Conservation (phyloP, 805 yeast genomes). For the Candida silvatica region DNA sequence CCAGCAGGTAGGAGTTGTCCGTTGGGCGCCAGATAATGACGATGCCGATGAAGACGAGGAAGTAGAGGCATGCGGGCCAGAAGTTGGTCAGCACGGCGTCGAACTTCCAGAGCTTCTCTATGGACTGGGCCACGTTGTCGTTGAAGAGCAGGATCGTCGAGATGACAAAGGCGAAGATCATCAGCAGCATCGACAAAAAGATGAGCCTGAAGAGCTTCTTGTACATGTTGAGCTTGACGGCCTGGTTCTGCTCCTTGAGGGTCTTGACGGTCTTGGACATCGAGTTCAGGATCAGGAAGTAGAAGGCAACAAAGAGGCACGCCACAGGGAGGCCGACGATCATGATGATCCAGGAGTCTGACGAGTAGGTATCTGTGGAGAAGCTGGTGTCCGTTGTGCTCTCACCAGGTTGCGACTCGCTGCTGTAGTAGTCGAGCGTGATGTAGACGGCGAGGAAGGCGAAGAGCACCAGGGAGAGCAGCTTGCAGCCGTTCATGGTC, state of each 20-base stretch:
- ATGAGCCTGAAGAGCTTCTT: constrained; percentile 67
- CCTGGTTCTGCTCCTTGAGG: constrained; percentile 78
- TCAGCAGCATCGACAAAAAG: constrained; percentile 58
- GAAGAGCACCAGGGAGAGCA: constrained; percentile 50
- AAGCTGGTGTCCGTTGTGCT: constrained; percentile 26
- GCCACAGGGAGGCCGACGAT: constrained; percentile 66
- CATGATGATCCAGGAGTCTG: constrained; percentile 36
- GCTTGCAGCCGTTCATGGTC: constrained; percentile 62
- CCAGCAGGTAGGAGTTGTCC: constrained; percentile 87
- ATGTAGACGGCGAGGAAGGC: constrained; percentile 45
- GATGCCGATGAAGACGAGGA: constrained; percentile 71
- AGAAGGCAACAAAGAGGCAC: constrained; percentile 60
- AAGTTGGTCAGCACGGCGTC: constrained; percentile 84
- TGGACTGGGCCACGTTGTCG: constrained; percentile 64
- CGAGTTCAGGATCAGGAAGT: constrained; percentile 64
- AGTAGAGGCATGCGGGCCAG: constrained; percentile 90
- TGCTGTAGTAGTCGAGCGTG: constrained; percentile 31
- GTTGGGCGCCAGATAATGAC: constrained; percentile 98
- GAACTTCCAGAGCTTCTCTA: constrained; percentile 87
- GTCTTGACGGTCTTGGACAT: constrained; percentile 67
- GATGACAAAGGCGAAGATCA: constrained; percentile 63
- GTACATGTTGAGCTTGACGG: constrained; percentile 85
- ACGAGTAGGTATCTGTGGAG: constrained; percentile 42
- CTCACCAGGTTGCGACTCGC: constrained; percentile 24
- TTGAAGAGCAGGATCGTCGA: constrained; percentile 65